Evolutionary conservation across 257 asterid species (phyloP), one percentile per base, ranked within the genome.

Genomic region (Paraleonurus japonicus): DNA sequence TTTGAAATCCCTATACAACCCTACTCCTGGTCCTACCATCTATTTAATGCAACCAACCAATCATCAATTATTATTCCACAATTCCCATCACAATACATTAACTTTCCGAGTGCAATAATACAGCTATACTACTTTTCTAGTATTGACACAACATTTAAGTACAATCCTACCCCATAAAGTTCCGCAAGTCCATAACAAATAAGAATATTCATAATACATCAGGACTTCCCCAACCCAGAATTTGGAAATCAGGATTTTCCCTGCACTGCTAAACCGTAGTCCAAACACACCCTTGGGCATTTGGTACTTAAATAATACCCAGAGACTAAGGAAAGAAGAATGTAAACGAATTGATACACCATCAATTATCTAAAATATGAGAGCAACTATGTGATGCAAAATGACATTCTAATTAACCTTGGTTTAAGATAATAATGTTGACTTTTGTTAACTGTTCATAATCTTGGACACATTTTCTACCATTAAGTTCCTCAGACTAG

Each of bases 361-460:
- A 57, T 47, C 17, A 28, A 15, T 58, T 69, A 11, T 8, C 55
- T 30, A 71, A 71, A 65, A 47, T 32, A 65, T 8, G 58, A 68
- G 16, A 62, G 72, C 35, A 47, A 65, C 61, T 35, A 32, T 30
- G 15, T 43, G 10, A 51, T 73, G 71, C 68, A 63, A 50, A 47
- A 59, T 54, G 51, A 51, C 59, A 51, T 53, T 24, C 7, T 35
- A 35, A 51, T 41, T 35, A 19, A 35, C 45, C 41, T 30, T 35
- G 58, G 28, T 43, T 64, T 16, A 12, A 43, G 19, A 70, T 32
- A 27, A 70, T 12, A 57, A 12, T 43, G 11, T 23, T 48, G 19
- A 15, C 41, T 24, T 45, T 30, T 51, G 23, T 47, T 66, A 50
- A 63, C 58, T 17, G 12, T 2, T 51, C 33, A 61, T 20, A 59